Base-by-base conservation (phyloP, 202 grass and related monocot genomes). In the Schoenoplectus tabernaemontani region DNA sequence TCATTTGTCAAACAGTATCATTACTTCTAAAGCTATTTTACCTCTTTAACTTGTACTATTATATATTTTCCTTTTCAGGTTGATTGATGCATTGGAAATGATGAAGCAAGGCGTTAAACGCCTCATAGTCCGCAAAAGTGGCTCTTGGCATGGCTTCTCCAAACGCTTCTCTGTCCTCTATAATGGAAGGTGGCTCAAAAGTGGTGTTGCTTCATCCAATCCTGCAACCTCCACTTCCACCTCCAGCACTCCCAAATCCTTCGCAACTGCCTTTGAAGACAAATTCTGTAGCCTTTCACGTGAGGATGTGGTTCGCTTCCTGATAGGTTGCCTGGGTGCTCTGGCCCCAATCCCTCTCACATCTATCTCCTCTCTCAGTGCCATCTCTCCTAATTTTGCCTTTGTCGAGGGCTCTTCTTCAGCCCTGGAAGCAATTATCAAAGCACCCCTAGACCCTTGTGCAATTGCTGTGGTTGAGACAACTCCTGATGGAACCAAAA, bases 31-130 rank as follows among this genome's bases (percentile, higher is more conserved):
- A 32, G 43, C 13, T 73, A 34, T 16, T 5, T 13, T 50, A 51
- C 2, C 3, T 24, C n/a, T 46, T 26, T 74, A 33, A 53, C 15
- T 51, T 74, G 22, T 70, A 30, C 13, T 36, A n/a, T 76, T 71
- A 0, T 66, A 11, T 78, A 65, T 44, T 75, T 81, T 13, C 32
- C 32, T 42, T 85, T 7, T 32, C 62, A 98, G 95, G 91, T 89
- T 98, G 87, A 98, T 98, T 30, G 95, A 98, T 33, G 91, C 89
- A 67, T 73, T 98, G 61, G 95, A 98, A 34, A 74, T 98, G 83
- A 98, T 98, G 95, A 98, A 86, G 81, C 84, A 94, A 83, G 95
- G 95, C 84, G 89, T 92, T 71, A 91, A 88, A 67, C 91, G 86
- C 76, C 81, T 98, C 69, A 90, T 98, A 41, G 89, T 98, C 69